phyloP scores from a whole-genome alignment of 2,329 filamentous ascomycete species.

The Aspergillus viridinutans region DNA sequence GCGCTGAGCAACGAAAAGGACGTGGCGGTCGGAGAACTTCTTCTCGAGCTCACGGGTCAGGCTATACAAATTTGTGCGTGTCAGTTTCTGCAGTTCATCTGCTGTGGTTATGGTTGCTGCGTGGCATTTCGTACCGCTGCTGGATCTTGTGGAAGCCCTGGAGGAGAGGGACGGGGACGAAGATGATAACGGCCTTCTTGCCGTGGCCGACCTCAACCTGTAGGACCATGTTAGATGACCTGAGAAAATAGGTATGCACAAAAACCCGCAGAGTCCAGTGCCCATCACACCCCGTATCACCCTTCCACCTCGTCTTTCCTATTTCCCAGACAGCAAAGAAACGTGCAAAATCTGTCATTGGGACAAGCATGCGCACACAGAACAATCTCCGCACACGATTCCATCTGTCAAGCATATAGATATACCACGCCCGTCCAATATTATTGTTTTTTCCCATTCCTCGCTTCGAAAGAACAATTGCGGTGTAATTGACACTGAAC shows the following conservation, averaged over 20 bases:
- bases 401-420: neutral
- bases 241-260: neutral
- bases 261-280: neutral
- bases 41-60: conserved; percentile 99
- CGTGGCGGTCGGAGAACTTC: conserved; percentile 99
- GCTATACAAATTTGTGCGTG: conserved; percentile 45
- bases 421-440: neutral
- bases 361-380: neutral
- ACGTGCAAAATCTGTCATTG: neutral
- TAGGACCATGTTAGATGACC: conserved; percentile 36
- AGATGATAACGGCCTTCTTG: conserved; percentile 99
- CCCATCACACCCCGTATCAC: neutral
- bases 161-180: conserved; percentile 99
- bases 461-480: neutral
- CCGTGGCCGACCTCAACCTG: conserved; percentile 99
- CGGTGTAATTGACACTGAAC: neutral
- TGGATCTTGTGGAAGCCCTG: conserved; percentile 98
- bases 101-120: conserved; percentile 4
- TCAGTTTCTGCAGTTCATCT: conserved; percentile 4
- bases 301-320: neutral
- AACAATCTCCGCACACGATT: neutral
- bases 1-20: conserved; percentile 97
- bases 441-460: neutral
- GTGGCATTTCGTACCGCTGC: conserved; percentile 73
- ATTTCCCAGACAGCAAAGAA: neutral